These are phyloP conservation scores for Lodderomyces margitis DNA, from an alignment of 1,139 yeast genomes.

Conservation along the genomic window DNA sequence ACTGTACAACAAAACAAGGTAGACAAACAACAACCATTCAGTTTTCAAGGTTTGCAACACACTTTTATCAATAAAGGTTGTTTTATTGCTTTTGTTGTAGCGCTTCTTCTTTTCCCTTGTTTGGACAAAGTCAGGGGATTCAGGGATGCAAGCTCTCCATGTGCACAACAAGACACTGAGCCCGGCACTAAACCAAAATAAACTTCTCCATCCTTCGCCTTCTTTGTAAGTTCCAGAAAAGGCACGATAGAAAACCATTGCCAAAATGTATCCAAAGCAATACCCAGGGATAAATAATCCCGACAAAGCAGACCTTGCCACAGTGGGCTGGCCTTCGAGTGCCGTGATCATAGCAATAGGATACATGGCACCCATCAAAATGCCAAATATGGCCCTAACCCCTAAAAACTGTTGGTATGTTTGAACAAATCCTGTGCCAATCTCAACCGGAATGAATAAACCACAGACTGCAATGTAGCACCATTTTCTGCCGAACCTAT, in stretches of 20 bases:
- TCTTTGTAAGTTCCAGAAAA: constrained; percentile 62
- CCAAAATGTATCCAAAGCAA: constrained; percentile 37
- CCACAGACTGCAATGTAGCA: constrained; percentile 57
- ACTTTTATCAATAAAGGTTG: constrained; percentile 15
- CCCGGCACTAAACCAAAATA: constrained; percentile 81
- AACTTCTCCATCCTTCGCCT: constrained; percentile 62
- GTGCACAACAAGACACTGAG: constrained; percentile 33
- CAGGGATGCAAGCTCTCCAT: constrained; percentile 35
- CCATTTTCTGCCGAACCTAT: constrained; percentile 71
- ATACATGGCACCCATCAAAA: constrained; percentile 41
- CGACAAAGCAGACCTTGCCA: constrained; percentile 34
- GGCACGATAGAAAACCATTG: constrained; percentile 36
- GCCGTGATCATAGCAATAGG: constrained; percentile 33
- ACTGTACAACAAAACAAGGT: constrained; percentile 45
- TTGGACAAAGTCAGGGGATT: constrained; percentile 28
- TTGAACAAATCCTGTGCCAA: constrained; percentile 70
- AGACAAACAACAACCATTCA: constrained; percentile 45
- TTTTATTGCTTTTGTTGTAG: constrained; percentile 10
- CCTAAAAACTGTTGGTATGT: constrained; percentile 65
- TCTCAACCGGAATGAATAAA: constrained; percentile 57
- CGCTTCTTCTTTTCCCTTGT: constrained; percentile 18
- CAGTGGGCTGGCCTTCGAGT: constrained; percentile 35
- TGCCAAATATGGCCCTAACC: constrained; percentile 47
- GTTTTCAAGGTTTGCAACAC: constrained; percentile 26
- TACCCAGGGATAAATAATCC: constrained; percentile 42